Percentiles rank a stretch among this genome's conserved stretches.
Evolutionary conservation across 306 rosid species (phyloP).

Genomic region (Abrus precatorius): DNA sequence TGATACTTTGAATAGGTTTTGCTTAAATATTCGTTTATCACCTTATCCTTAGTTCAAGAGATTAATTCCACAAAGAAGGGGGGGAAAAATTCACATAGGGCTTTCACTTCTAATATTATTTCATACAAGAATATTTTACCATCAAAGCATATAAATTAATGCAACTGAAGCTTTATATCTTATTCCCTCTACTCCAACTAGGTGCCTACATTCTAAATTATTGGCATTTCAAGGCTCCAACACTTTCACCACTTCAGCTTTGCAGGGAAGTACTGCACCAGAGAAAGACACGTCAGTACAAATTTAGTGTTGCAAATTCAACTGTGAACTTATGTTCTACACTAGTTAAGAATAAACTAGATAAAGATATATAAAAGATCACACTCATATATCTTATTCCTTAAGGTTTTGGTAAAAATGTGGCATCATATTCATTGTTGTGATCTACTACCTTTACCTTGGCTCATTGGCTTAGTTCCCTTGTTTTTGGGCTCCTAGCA

Average conservation of each 20-base stretch:
- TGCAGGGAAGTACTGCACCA: conserved; percentile 80
- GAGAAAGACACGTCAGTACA: neutral
- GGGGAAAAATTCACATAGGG: neutral
- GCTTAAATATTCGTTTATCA: neutral
- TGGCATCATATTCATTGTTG: too few relatives aligned
- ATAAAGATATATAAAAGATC: too few relatives aligned
- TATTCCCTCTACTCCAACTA: conserved; percentile 36
- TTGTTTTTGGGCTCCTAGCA: too few relatives aligned
- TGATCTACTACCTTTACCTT: too few relatives aligned
- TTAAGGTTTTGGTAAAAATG: too few relatives aligned
- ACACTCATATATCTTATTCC: too few relatives aligned
- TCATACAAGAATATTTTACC: conserved; percentile 25
- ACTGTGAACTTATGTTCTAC: too few relatives aligned
- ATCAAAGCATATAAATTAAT: conserved; percentile 26
- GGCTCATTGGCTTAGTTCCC: too few relatives aligned
- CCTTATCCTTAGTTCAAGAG: neutral
- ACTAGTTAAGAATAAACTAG: too few relatives aligned
- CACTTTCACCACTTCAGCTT: conserved; percentile 78
- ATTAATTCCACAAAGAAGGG: neutral
- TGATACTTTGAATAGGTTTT: neutral
- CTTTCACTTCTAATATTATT: conserved; percentile 9
- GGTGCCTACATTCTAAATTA: conserved; percentile 20
- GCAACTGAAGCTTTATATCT: conserved; percentile 29
- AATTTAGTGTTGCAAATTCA: neutral
- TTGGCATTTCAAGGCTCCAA: conserved; percentile 26